Evolutionary conservation across 306 rosid genomes (phyloP).

Genomic region (Malus sylvestris): DNA sequence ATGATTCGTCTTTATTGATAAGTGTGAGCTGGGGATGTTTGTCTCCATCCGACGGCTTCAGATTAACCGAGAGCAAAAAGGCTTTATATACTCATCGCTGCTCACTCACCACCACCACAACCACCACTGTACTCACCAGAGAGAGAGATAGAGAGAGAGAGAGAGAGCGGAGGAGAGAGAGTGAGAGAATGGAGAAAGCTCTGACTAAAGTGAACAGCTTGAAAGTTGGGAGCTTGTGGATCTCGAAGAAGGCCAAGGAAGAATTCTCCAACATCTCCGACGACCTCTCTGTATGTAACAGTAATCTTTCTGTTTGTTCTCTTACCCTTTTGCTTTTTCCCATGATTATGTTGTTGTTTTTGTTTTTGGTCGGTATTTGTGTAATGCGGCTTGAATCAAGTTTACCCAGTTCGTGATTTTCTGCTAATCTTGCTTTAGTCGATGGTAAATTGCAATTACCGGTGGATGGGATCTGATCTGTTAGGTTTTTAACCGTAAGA

Average conservation of each 20-base stretch:
- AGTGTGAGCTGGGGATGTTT: conserved; percentile 24
- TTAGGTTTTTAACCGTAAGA: not conserved
- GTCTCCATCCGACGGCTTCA: conserved; percentile 39
- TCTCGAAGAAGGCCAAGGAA: conserved; percentile 84
- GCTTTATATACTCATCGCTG: not conserved
- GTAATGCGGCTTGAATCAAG: conserved; percentile 27
- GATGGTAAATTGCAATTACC: not conserved
- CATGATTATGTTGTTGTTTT: not conserved
- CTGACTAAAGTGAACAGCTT: conserved; percentile 76
- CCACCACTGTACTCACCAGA: not conserved
- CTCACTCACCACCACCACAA: not conserved
- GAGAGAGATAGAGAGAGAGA: not conserved
- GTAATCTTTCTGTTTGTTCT: too few species aligned
- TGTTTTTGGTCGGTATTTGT: conserved; percentile 2
- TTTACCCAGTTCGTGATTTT: conserved; percentile 8
- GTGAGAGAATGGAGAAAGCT: conserved; percentile 73
- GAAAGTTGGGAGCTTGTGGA: conserved; percentile 81
- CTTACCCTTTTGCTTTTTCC: not conserved
- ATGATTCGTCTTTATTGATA: not conserved
- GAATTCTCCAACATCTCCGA: conserved; percentile 71
- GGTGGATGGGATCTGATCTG: conserved; percentile 38
- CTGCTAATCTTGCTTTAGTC: conserved; percentile 16
- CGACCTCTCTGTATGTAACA: conserved; percentile 59
- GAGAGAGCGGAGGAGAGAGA: not conserved
- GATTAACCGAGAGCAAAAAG: not conserved